phyloP scores from a whole-genome alignment of 1,139 yeast species.

The Magnusiomyces tetraspermus region DNA sequence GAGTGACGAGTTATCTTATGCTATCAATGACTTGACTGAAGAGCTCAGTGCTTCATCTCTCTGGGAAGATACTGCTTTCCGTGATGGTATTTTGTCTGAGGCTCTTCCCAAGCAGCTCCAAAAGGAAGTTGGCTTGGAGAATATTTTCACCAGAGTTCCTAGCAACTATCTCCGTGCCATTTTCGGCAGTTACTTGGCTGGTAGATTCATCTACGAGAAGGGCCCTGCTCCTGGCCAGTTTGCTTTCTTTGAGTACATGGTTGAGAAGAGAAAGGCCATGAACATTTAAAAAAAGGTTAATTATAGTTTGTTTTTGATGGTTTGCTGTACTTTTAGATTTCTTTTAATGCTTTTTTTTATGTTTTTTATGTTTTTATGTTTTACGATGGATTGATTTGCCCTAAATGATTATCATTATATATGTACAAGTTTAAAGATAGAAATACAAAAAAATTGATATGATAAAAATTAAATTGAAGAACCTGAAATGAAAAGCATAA shows the following conservation, averaged over 20 bases:
- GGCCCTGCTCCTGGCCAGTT: slow-evolving; percentile 76
- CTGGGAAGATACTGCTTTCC: slow-evolving; percentile 76
- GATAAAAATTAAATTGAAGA: too few relatives aligned
- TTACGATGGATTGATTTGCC: too few relatives aligned
- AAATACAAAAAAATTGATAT: too few relatives aligned
- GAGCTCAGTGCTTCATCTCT: slow-evolving; percentile 74
- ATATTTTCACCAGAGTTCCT: slow-evolving; percentile 70
- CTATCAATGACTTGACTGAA: slow-evolving; percentile 83
- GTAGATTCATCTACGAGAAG: slow-evolving; percentile 77
- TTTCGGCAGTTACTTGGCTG: slow-evolving; percentile 83
- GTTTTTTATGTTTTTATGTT: too few relatives aligned
- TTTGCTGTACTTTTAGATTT: too few relatives aligned
- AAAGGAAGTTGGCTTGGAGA: slow-evolving; percentile 64
- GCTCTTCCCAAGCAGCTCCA: slow-evolving; percentile 73
- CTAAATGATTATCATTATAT: too few relatives aligned
- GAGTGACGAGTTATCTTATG: slow-evolving; percentile 75
- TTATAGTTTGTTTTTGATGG: not conserved
- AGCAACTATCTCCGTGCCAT: slow-evolving; percentile 79
- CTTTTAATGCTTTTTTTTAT: too few relatives aligned
- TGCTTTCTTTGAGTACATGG: slow-evolving; percentile 71
- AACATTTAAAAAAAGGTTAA: not conserved
- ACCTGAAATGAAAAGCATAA: too few relatives aligned
- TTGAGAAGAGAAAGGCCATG: slow-evolving; percentile 22
- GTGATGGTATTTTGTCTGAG: slow-evolving; percentile 63
- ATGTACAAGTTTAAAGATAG: too few relatives aligned